Evolutionary conservation across 257 asterid species (phyloP).

Genomic region (Asclepias syriaca): DNA sequence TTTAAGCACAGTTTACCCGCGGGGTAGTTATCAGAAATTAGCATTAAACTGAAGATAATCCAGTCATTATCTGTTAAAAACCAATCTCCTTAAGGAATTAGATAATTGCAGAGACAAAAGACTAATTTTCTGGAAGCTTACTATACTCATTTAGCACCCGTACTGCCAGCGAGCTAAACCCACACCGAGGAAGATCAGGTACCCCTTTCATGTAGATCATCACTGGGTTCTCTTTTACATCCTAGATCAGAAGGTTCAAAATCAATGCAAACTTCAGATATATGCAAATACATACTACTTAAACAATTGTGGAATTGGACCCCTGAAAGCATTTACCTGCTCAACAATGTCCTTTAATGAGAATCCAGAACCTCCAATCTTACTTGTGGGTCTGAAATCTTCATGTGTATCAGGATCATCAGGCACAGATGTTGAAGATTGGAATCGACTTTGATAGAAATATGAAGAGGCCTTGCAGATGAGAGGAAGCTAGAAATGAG

Average conservation of each 20-base stretch:
- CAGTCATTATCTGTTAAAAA: background rate
- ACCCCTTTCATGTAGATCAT: constrained; percentile 98
- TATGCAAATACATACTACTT: background rate
- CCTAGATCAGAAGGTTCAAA: constrained; percentile 38
- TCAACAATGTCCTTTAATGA: constrained; percentile 67
- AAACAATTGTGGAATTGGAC: background rate
- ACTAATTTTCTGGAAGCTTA: constrained; percentile 33
- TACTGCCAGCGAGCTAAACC: constrained; percentile 92
- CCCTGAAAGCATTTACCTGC: constrained; percentile 45
- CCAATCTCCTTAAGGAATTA: background rate
- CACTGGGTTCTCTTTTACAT: constrained; percentile 85
- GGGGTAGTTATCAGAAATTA: too few relatives aligned
- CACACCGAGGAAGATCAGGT: constrained; percentile 86
- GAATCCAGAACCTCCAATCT: constrained; percentile 47
- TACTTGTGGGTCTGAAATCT: constrained; percentile 73
- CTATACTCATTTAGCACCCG: constrained; percentile 75
- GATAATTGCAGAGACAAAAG: background rate
- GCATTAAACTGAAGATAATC: background rate
- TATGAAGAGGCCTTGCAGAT: constrained; percentile 43
- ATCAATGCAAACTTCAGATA: constrained; percentile 8
- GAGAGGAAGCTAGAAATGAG: constrained; percentile 17
- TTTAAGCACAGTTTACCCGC: too few relatives aligned
- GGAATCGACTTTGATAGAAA: constrained; percentile 33
- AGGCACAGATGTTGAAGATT: constrained; percentile 52
- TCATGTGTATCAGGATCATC: constrained; percentile 83